These are phyloP conservation scores for Candida koratica DNA, from an alignment of 805 yeast genomes.

Conservation along the genomic window DNA sequence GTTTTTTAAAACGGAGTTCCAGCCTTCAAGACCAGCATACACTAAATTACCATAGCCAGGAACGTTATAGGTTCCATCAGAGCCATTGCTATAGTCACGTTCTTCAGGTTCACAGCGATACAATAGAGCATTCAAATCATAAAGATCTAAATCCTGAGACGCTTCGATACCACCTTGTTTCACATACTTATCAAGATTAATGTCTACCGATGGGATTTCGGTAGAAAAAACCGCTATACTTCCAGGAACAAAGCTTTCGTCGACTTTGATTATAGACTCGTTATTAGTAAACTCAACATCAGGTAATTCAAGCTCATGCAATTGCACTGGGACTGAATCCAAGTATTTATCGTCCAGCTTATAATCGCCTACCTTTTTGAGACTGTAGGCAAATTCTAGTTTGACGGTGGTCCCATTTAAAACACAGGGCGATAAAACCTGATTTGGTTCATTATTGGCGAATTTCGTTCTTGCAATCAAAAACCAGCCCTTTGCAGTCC, in stretches of 20 bases:
- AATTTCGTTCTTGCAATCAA: slow-evolving; percentile 86
- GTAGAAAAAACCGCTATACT: slow-evolving; percentile 84
- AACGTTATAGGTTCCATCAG: slow-evolving; percentile 66
- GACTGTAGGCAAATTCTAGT: slow-evolving; percentile 54
- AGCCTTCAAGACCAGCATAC: slow-evolving; percentile 92
- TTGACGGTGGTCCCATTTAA: slow-evolving; percentile 59
- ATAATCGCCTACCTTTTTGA: slow-evolving; percentile 50
- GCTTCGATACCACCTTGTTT: slow-evolving; percentile 76
- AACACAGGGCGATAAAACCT: slow-evolving; percentile 52
- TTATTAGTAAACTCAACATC: slow-evolving; percentile 41
- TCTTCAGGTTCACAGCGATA: slow-evolving; percentile 87
- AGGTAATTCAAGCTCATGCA: slow-evolving; percentile 52
- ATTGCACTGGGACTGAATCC: slow-evolving; percentile 62
- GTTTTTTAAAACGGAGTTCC: slow-evolving; percentile 65
- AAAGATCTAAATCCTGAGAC: slow-evolving; percentile 52
- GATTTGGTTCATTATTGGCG: slow-evolving; percentile 38
- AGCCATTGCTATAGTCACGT: slow-evolving; percentile 69
- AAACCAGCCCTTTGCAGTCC: slow-evolving; percentile 84
- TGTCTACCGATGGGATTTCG: slow-evolving; percentile 60
- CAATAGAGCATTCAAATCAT: slow-evolving; percentile 70
- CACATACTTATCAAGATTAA: slow-evolving; percentile 59
- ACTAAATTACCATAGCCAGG: slow-evolving; percentile 72
- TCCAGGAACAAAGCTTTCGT: slow-evolving; percentile 75
- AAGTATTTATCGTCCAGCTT: slow-evolving; percentile 40
- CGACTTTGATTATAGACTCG: slow-evolving; percentile 53